Percentiles rank a stretch among this genome's conserved stretches.
These are phyloP conservation scores for Sicyos edulis DNA, from an alignment of 306 rosid genomes.

Conservation along the genomic window DNA sequence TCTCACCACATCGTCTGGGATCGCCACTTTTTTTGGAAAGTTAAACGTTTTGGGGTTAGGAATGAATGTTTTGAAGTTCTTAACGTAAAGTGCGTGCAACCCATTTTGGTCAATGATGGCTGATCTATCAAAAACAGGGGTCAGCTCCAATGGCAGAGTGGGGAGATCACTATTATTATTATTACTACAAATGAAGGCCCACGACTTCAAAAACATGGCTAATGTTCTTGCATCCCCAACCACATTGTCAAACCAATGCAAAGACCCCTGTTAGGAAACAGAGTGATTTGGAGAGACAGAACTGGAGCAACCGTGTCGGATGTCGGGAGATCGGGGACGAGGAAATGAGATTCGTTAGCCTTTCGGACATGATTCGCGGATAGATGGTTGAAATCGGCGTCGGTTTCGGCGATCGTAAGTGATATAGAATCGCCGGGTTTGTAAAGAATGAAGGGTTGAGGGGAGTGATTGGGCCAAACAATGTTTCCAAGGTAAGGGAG, in stretches of 20 bases:
- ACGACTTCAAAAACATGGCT: slow-evolving; percentile 44
- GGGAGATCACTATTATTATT: neutral
- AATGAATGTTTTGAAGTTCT: neutral
- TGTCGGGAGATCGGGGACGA: slow-evolving; percentile 31
- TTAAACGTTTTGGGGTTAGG: no score
- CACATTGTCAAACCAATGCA: slow-evolving; percentile 47
- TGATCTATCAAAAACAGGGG: slow-evolving; percentile 29
- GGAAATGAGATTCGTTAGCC: slow-evolving; percentile 18
- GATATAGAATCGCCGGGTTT: slow-evolving; percentile 31
- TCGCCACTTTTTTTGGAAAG: neutral
- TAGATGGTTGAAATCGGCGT: slow-evolving; percentile 20
- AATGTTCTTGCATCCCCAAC: slow-evolving; percentile 42
- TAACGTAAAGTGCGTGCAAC: neutral
- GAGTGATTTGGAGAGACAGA: slow-evolving; percentile 42
- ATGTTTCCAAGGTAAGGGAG: no score
- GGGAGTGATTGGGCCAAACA: neutral
- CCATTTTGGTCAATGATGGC: slow-evolving; percentile 13
- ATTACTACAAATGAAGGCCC: slow-evolving; percentile 32
- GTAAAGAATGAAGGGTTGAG: slow-evolving; percentile 29
- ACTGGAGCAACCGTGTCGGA: slow-evolving; percentile 17
- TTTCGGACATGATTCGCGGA: slow-evolving; percentile 12
- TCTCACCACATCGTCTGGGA: slow-evolving; percentile 8
- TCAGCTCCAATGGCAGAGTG: neutral
- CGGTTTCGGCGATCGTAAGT: slow-evolving; percentile 25
- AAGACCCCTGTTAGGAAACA: slow-evolving; percentile 39